These are phyloP conservation scores for Kickxella alabastrina DNA, from an alignment of 192 early-diverging fungal genomes.

Conservation along the genomic window DNA sequence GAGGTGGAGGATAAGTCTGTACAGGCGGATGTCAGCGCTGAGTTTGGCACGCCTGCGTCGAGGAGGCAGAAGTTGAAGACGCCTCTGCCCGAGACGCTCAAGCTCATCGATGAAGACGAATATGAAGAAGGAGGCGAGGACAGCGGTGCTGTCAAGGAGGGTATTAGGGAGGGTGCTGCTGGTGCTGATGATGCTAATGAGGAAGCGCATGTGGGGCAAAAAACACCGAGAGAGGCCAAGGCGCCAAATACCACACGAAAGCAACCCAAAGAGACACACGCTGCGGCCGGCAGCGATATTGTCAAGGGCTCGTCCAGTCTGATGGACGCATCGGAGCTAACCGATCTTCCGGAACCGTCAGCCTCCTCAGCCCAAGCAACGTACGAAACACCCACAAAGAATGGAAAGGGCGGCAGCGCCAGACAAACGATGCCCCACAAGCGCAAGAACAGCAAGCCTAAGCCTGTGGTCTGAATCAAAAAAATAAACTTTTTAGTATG, in stretches of 20 bases:
- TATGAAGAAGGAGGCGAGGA: neutral
- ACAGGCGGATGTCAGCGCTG: slow-evolving; percentile 3
- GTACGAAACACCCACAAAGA: neutral
- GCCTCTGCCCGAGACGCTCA: neutral
- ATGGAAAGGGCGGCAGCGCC: neutral
- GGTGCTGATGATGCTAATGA: too few species aligned
- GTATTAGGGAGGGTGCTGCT: too few species aligned
- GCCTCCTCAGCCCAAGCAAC: too few species aligned
- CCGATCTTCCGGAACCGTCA: too few species aligned
- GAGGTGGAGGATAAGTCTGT: slow-evolving; percentile 4
- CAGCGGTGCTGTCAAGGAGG: neutral
- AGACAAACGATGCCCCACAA: slow-evolving; percentile 8
- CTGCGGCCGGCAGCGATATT: too few species aligned
- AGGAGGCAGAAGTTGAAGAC: neutral
- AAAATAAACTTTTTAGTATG: neutral
- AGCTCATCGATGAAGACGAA: slow-evolving; percentile 3
- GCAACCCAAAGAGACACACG: too few species aligned
- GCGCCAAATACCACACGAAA: too few species aligned
- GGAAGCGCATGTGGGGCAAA: too few species aligned
- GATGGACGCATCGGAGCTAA: too few species aligned
- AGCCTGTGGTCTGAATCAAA: neutral
- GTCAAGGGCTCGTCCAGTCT: too few species aligned
- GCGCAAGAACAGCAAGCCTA: slow-evolving; percentile 7
- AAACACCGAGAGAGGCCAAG: too few species aligned
- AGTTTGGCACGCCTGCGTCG: neutral